phyloP scores from a whole-genome alignment of 2,329 filamentous ascomycete species.

The Claviceps purpurea region DNA sequence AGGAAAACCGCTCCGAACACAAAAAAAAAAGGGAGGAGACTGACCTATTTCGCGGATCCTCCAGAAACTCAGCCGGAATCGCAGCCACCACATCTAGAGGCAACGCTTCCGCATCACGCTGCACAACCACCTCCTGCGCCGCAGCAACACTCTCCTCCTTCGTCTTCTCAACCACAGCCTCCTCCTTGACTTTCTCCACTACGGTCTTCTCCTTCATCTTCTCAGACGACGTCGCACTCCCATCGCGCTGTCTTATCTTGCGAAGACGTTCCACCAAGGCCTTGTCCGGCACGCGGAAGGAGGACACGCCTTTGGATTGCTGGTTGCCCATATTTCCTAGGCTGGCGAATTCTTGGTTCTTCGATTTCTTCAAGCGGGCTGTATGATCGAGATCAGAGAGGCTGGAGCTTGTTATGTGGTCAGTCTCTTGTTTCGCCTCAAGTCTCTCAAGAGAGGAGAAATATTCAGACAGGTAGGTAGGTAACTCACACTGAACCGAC shows the following conservation, averaged over 20 bases:
- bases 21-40: neutral
- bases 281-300: slow-evolving; percentile 24
- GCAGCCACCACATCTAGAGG: slow-evolving; percentile 35
- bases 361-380: no score
- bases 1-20: no score
- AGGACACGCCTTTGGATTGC: slow-evolving; percentile 23
- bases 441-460: no score
- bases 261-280: slow-evolving; percentile 30
- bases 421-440: no score
- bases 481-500: no score
- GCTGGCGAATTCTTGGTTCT: no score
- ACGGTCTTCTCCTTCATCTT: slow-evolving; percentile 12
- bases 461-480: no score
- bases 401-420: no score
- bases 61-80: slow-evolving; percentile 50
- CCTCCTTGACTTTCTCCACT: no score
- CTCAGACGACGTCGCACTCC: slow-evolving; percentile 32
- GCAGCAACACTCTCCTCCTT: no score
- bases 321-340: slow-evolving; percentile 27
- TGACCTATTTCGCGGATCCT: slow-evolving; percentile 54
- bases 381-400: no score
- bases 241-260: slow-evolving; percentile 32
- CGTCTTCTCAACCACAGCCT: no score
- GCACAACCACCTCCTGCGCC: neutral
- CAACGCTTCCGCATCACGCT: slow-evolving; percentile 29